Base-by-base conservation (phyloP, 1,284 basidiomycete species). In the Xanthoconium separans region DNA sequence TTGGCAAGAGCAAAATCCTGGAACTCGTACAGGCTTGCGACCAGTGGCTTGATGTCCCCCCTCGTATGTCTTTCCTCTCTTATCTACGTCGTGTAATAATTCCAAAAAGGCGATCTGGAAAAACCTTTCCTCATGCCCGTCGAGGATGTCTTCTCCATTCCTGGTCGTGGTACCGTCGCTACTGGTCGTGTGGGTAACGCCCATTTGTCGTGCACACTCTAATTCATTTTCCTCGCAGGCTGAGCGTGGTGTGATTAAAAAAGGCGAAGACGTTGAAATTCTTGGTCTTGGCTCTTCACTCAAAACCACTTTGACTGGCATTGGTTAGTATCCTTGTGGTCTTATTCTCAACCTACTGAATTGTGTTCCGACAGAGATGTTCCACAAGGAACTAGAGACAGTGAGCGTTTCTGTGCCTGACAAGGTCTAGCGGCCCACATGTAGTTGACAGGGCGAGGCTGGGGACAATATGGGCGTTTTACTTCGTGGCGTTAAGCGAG, bases 391-490 rank as follows among this genome's bases (percentile, higher is more conserved):
- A 78, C 85, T 99, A 58, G 97, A 99, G 53, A 86, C 95, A 57
- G 87, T 87, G 72, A 50, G 79, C 63, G 11, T 36, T 40, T 37
- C 16, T 45, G 48, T 40, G 6, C 43, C 29, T 30, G 20, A 20
- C 10, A 3, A 22, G 16, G 27, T 33, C 41, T n/a, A 44, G 44
- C 30, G 12, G 6, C 48, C 33, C 56, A 53, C 44, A 29, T 22
- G 41, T 22, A 42, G 6, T 47, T 46, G 40, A 40, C 56, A 87
- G 85, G 96, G 94, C 60, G 93, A 98, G 75, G 96, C 97, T 62
- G 97, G 97, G 70, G 97, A 99, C 78, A 99, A 99, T 82, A 98
- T 98, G 94, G 97, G 97, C 66, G 93, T 91, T 56, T 81, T 99
- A 45, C 87, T 99, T 52, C 93, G 97, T 76, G 95, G 97, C 74